Conservation (phyloP, 495 filamentous ascomycete genomes). For the Podospora comata region DNA sequence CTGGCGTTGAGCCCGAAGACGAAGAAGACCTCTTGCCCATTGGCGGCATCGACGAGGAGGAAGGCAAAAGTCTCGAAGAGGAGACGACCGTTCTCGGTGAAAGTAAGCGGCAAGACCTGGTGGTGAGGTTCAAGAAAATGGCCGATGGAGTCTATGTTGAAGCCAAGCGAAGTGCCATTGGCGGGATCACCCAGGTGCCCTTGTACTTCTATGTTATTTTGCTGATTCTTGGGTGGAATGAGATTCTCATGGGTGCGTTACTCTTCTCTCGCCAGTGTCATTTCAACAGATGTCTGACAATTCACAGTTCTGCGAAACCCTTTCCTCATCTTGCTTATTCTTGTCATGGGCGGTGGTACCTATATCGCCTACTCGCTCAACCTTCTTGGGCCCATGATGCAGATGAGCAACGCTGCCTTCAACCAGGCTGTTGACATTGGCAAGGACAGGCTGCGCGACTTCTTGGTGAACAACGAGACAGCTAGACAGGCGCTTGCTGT, state of each 20-base stretch:
- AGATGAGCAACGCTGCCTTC: constrained; percentile 86
- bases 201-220: constrained; percentile 90
- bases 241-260: constrained; percentile 82
- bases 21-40: constrained; percentile 87
- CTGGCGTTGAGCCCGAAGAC: constrained; percentile 70
- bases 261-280: constrained; percentile 2
- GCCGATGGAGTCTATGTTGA: constrained; percentile 97
- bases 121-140: constrained; percentile 94
- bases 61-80: constrained; percentile 88
- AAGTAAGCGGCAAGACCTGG: constrained; percentile 80
- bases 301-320: constrained; percentile 82
- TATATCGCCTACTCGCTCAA: constrained; percentile 93
- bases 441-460: constrained; percentile 83
- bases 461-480: constrained; percentile 75
- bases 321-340: constrained; percentile 82
- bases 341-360: constrained; percentile 67
- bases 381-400: constrained; percentile 90
- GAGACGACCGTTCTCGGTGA: constrained; percentile 93
- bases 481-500: constrained; percentile 77
- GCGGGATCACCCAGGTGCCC: constrained; percentile 90
- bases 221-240: constrained; percentile 93
- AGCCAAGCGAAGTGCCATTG: constrained; percentile 93
- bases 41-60: constrained; percentile 86
- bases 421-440: constrained; percentile 83
- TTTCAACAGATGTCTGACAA: constrained; percentile 34